Evolutionary conservation across 176 grass and related monocot species (phyloP).

Genomic region (Phyllostachys edulis): DNA sequence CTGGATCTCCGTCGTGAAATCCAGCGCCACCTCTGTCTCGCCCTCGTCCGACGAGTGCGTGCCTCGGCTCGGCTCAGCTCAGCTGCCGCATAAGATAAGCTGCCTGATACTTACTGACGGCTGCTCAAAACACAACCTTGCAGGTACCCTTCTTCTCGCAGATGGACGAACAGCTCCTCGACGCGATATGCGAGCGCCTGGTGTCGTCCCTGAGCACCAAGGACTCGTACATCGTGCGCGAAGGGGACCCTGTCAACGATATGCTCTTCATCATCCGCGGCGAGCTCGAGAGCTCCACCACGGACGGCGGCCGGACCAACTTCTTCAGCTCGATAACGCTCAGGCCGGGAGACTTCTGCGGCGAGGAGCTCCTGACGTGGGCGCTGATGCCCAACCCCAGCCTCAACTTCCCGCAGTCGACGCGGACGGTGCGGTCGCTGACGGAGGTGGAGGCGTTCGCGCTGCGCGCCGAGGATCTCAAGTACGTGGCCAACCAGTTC

Average conservation of each 20-base stretch:
- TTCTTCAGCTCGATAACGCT: slow-evolving; percentile 97
- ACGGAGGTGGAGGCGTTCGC: slow-evolving; percentile 94
- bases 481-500: slow-evolving; percentile 94
- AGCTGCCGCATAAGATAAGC: background rate
- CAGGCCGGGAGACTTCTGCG: slow-evolving; percentile 87
- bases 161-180: slow-evolving; percentile 94
- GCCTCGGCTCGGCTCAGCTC: background rate
- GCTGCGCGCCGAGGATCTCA: slow-evolving; percentile 84
- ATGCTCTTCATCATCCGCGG: slow-evolving; percentile 97
- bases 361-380: slow-evolving; percentile 94
- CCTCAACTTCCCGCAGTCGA: slow-evolving; percentile 82
- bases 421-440: slow-evolving; percentile 67
- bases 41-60: slow-evolving; percentile 77
- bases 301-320: slow-evolving; percentile 76
- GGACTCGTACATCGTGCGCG: slow-evolving; percentile 77
- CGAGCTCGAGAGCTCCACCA: slow-evolving; percentile 90
- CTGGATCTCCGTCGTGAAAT: slow-evolving; percentile 94
- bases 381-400: slow-evolving; percentile 86
- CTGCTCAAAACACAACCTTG: background rate
- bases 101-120: background rate
- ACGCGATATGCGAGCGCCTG: slow-evolving; percentile 91
- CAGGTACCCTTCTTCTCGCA: slow-evolving; percentile 95
- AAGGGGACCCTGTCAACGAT: slow-evolving; percentile 75
- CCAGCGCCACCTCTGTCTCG: slow-evolving; percentile 90
- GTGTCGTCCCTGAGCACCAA: slow-evolving; percentile 92